A percentile compares a stretch with the other conserved stretches of the same genome.
phyloP scores from a whole-genome alignment of 495 filamentous ascomycete species.

The Arthonia radiata region DNA sequence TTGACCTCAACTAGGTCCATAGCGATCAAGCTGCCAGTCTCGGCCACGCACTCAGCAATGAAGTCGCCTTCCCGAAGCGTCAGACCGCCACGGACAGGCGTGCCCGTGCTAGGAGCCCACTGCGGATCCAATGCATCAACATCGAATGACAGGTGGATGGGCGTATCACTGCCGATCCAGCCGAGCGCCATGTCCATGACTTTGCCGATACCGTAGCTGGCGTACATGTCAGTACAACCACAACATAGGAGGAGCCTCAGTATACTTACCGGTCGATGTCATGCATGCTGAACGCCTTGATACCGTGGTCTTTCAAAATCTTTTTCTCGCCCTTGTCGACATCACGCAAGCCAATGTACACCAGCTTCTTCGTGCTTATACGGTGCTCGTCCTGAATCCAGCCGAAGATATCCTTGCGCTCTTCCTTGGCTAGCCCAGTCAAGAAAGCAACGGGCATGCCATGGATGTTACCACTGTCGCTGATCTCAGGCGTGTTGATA shows the following conservation, averaged over 20 bases:
- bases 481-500: constrained; percentile 87
- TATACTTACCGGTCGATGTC: constrained; percentile 61
- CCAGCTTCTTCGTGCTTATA: constrained; percentile 59
- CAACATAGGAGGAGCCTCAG: constrained; percentile 2
- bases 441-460: constrained; percentile 94
- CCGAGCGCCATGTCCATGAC: constrained; percentile 95
- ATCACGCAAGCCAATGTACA: constrained; percentile 91
- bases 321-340: constrained; percentile 82
- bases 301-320: constrained; percentile 62
- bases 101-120: constrained; percentile 90
- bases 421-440: constrained; percentile 55
- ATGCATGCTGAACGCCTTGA: constrained; percentile 96
- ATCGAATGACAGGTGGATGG: constrained; percentile 92
- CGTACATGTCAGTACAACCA: constrained; percentile 3
- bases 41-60: constrained; percentile 89
- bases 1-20: constrained; percentile 97
- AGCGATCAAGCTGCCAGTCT: constrained; percentile 73
- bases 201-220: constrained; percentile 68
- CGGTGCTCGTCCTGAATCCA: constrained; percentile 48
- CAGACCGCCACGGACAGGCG: constrained; percentile 81
- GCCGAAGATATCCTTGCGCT: constrained; percentile 51
- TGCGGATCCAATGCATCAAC: constrained; percentile 90
- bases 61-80: constrained; percentile 92
- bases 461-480: constrained; percentile 79
- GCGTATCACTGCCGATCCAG: constrained; percentile 79